Evolutionary conservation across 768 basidiomycete species (phyloP).

Genomic region (Fistulinella prunicolor): DNA sequence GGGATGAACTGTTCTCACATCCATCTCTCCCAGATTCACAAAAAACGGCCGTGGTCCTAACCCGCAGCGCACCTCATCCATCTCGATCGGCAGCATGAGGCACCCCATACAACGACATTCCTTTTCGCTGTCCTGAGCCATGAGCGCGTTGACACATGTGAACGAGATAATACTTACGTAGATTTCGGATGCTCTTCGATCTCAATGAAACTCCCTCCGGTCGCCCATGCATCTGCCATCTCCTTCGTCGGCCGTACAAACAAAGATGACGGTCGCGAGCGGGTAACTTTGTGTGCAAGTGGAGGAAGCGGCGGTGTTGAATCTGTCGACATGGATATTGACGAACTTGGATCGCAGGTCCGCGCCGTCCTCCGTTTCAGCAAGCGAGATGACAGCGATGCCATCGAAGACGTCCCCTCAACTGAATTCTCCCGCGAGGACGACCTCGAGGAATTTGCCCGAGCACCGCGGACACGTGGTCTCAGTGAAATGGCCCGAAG

Average conservation of each 20-base stretch:
- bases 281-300: not conserved
- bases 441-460: constrained; percentile 9
- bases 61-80: constrained; percentile 42
- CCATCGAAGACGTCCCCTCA: not conserved
- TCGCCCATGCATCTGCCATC: constrained; percentile 2
- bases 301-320: constrained; percentile 1
- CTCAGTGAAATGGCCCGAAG: constrained; percentile 28
- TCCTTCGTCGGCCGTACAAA: constrained; percentile 14
- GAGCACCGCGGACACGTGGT: constrained; percentile 4
- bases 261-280: constrained; percentile 19
- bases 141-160: not conserved
- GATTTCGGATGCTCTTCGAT: not conserved
- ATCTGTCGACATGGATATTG: constrained; percentile 2
- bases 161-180: constrained; percentile 13
- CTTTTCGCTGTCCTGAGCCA: constrained; percentile 5
- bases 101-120: not conserved
- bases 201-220: constrained; percentile 4
- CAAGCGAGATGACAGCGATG: constrained; percentile 10
- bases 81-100: constrained; percentile 7
- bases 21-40: constrained; percentile 35
- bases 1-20: constrained; percentile 25
- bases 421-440: constrained; percentile 1
- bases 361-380: constrained; percentile 2
- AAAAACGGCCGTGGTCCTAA: constrained; percentile 45
- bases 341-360: constrained; percentile 1